Conservation (phyloP, 2,329 filamentous ascomycete species). For the Elsinoe fawcettii region DNA sequence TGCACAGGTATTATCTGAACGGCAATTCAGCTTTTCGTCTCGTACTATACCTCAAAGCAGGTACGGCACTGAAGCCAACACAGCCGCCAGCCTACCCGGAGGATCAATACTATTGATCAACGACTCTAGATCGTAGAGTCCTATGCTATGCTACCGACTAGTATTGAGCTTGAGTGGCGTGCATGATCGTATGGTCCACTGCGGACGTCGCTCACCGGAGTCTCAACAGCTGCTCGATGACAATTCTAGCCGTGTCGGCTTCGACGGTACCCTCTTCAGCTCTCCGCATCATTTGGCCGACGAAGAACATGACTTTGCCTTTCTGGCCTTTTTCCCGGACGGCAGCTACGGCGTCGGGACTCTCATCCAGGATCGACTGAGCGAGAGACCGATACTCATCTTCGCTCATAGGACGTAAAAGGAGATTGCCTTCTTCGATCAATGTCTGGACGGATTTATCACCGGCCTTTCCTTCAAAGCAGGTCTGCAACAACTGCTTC, state of each 20-base stretch:
- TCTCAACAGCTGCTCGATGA: constrained; percentile 44
- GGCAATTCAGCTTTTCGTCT: constrained; percentile 90
- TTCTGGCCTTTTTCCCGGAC: constrained; percentile 52
- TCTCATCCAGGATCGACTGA: constrained; percentile 44
- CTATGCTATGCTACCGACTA: no score
- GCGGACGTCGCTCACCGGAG: not conserved
- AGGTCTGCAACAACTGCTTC: constrained; percentile 50
- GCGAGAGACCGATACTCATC: constrained; percentile 52
- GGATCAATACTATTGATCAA: constrained; percentile 12
- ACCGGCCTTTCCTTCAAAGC: constrained; percentile 36
- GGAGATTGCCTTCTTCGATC: constrained; percentile 49
- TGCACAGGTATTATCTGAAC: constrained; percentile 94
- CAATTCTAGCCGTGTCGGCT: constrained; percentile 49
- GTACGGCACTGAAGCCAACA: constrained; percentile 38
- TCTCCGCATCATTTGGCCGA: constrained; percentile 59
- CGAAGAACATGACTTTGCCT: constrained; percentile 60
- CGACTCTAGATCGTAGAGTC: no score
- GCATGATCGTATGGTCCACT: no score
- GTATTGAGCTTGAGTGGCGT: no score
- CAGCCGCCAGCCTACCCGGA: constrained; percentile 16
- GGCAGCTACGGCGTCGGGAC: constrained; percentile 51
- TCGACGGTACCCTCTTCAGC: constrained; percentile 56
- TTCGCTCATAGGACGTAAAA: constrained; percentile 47
- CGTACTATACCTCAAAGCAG: constrained; percentile 67
- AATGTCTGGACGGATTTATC: constrained; percentile 43